These are phyloP conservation scores for Boletus edulis DNA, from an alignment of 768 basidiomycete genomes.

Conservation along the genomic window DNA sequence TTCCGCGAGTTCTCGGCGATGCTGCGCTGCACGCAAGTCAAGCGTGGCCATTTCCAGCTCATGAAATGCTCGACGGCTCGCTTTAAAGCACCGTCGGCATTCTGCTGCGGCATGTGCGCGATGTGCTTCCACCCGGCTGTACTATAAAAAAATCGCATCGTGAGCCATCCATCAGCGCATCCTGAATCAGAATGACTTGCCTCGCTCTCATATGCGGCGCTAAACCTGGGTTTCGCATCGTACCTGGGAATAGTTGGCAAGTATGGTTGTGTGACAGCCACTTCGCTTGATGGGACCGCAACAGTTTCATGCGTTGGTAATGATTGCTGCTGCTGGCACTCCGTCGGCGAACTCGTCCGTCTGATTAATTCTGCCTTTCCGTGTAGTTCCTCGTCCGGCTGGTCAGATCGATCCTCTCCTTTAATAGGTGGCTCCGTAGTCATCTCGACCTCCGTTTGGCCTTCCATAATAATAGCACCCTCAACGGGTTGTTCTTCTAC, in stretches of 20 bases:
- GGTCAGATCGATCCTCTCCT: constrained; percentile 14
- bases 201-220: constrained; percentile 24
- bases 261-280: constrained; percentile 25
- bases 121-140: constrained; percentile 37
- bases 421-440: constrained; percentile 4
- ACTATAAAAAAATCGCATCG: constrained; percentile 7
- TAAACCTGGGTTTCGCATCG: constrained; percentile 28
- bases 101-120: constrained; percentile 40
- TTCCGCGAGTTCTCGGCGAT: constrained; percentile 56
- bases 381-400: constrained; percentile 17
- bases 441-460: constrained; percentile 7
- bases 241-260: constrained; percentile 34
- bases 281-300: constrained; percentile 13
- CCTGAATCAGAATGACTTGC: constrained; percentile 12
- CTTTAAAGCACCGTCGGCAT: constrained; percentile 38
- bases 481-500: constrained; percentile 3
- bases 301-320: constrained; percentile 12
- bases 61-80: constrained; percentile 49
- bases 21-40: constrained; percentile 59
- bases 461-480: not conserved
- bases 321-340: not conserved
- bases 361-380: constrained; percentile 23
- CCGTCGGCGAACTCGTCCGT: constrained; percentile 18
- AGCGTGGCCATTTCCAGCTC: constrained; percentile 60
- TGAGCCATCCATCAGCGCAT: constrained; percentile 5